phyloP scores from a whole-genome alignment of 495 filamentous ascomycete species.

The Aspergillus homomorphus region DNA sequence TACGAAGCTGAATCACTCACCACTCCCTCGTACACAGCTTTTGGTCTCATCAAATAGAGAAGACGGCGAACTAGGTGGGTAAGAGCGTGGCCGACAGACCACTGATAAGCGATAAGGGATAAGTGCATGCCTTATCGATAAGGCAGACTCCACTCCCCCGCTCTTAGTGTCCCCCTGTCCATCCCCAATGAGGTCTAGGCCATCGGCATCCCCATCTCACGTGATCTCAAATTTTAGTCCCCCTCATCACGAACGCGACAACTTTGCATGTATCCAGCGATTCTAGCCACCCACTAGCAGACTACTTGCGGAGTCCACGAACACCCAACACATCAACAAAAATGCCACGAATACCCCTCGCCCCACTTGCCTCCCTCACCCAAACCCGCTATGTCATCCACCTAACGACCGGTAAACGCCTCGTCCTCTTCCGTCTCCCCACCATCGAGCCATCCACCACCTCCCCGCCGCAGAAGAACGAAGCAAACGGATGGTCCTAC shows the following conservation, averaged over 20 bases:
- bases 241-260: no score
- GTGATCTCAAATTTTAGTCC: neutral
- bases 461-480: conserved; percentile 21
- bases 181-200: neutral
- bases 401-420: conserved; percentile 48
- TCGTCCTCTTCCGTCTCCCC: conserved; percentile 50
- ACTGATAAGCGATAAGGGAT: no score
- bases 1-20: no score
- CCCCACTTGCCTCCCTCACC: conserved; percentile 23
- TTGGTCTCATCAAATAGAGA: no score
- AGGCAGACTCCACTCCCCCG: neutral
- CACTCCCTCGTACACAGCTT: no score
- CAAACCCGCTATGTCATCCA: conserved; percentile 48
- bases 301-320: neutral
- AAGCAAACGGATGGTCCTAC: conserved; percentile 47
- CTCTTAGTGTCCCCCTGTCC: no score
- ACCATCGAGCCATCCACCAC: conserved; percentile 34
- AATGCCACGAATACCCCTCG: conserved; percentile 3
- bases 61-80: no score
- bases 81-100: no score
- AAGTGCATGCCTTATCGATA: neutral
- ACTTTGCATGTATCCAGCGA: neutral
- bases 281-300: neutral
- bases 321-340: neutral
- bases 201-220: neutral